Evolutionary conservation across 108 stramenopile species (phyloP).

Genomic region (Nitzschia sp.): DNA sequence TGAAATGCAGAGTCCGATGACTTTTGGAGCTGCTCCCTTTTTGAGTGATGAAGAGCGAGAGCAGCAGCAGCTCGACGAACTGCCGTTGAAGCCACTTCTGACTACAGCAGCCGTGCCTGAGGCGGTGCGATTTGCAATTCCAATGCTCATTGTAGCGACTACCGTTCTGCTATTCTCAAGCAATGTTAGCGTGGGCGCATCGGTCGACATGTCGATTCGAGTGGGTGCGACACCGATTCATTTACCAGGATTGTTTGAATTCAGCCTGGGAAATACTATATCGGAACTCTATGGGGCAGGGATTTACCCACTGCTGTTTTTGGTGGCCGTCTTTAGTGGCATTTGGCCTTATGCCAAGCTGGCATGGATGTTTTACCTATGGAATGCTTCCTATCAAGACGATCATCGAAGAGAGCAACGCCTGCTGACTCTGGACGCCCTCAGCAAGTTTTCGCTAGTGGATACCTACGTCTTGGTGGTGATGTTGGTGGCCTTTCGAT

Average conservation of each 20-base stretch:
- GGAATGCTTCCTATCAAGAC: conserved; percentile 46
- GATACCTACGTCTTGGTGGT: conserved; percentile 90
- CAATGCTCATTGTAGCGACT: conserved; percentile 52
- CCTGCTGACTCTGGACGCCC: conserved; percentile 75
- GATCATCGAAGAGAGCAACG: conserved; percentile 57
- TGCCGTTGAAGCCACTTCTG: conserved; percentile 28
- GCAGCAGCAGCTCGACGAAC: too few species aligned
- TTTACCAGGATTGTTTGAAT: conserved; percentile 65
- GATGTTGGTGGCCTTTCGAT: conserved; percentile 91
- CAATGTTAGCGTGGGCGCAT: conserved; percentile 78
- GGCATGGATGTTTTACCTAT: conserved; percentile 68
- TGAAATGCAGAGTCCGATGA: background rate
- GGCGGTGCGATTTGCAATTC: conserved; percentile 31
- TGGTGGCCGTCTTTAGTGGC: conserved; percentile 87
- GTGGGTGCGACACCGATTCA: conserved; percentile 30
- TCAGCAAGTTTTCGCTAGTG: conserved; percentile 92
- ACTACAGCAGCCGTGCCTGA: conserved; percentile 14
- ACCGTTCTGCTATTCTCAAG: conserved; percentile 59
- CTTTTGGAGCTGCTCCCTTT: conserved; percentile 14
- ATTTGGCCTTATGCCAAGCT: conserved; percentile 94
- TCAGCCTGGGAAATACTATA: conserved; percentile 81
- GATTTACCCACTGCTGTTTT: conserved; percentile 82
- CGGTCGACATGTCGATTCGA: conserved; percentile 62
- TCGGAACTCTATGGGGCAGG: conserved; percentile 80
- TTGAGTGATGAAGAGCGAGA: conserved; percentile 2